Evolutionary conservation across 1,284 basidiomycete genomes (phyloP).

Genomic region (Phlebopus sp.): DNA sequence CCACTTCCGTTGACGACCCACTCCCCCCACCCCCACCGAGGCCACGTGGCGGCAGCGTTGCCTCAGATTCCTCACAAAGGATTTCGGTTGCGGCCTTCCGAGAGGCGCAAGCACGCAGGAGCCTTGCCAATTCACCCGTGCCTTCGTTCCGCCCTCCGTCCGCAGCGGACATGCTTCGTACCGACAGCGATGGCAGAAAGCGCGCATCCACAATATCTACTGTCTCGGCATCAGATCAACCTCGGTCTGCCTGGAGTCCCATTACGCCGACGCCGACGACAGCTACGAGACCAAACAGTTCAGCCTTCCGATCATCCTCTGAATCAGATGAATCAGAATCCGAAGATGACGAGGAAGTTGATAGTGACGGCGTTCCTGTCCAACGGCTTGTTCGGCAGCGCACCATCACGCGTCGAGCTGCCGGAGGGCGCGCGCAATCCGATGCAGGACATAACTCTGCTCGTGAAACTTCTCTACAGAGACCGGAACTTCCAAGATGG

Average conservation of each 20-base stretch:
- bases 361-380: constrained; percentile 30
- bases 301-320: constrained; percentile 20
- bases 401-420: constrained; percentile 18
- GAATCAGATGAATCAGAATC: constrained; percentile 29
- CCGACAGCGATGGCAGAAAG: constrained; percentile 23
- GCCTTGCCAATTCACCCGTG: constrained; percentile 57
- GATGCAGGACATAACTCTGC: constrained; percentile 14
- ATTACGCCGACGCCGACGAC: constrained; percentile 15
- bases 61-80: constrained; percentile 64
- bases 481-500: constrained; percentile 4
- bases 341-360: constrained; percentile 32
- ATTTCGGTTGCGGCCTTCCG: constrained; percentile 77
- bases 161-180: constrained; percentile 30
- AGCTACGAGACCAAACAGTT: constrained; percentile 17
- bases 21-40: constrained; percentile 39
- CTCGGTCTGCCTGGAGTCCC: constrained; percentile 12
- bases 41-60: constrained; percentile 54
- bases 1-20: not conserved
- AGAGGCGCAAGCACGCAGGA: constrained; percentile 68
- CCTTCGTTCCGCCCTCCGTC: constrained; percentile 44
- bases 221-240: constrained; percentile 12
- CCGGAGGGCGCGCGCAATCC: constrained; percentile 15
- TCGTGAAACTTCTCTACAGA: constrained; percentile 1
- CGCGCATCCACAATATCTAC: constrained; percentile 32
- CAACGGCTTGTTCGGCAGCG: constrained; percentile 20